Base-by-base conservation (phyloP, 1,284 basidiomycete genomes). In the Marasmius fiardii region DNA sequence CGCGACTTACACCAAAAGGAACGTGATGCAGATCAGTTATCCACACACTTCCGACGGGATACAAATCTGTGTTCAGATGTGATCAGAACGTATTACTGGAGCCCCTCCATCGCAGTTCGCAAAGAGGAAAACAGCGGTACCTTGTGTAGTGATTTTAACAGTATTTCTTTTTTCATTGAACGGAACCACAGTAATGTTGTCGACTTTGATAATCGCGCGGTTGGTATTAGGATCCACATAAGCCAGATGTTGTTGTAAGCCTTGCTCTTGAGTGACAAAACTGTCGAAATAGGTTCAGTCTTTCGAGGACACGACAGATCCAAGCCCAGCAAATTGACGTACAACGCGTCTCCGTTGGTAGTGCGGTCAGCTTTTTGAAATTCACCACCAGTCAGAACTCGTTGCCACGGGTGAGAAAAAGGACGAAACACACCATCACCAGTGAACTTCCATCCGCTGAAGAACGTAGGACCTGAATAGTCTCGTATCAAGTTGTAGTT, bases 121-220 rank as follows among this genome's bases (percentile, higher is more conserved):
- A 7, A 41, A n/a, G 14, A 1, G 16, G 16, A 4, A 18, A 18
- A 16, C 7, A 7, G 16, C 16, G n/a, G 4, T 16, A 41, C 39
- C 39, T 41, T 41, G 16, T 16, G 39, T 41, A 7, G 81, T 70
- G 56, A 92, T 82, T 44, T 86, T 81, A 23, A 92, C 79, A 1
- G 85, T 82, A 63, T 90, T 83, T 54, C 90, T 78, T 64, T 90
- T 90, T 45, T 86, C 65, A 58, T 84, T 82, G 62, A 75, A 85
- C 4, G 69, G 66, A 10, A 88, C 78, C 4, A 64, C 75, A 3
- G 82, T 74, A 21, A 78, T 79, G 64, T 90, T 88, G 69, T 90
- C 88, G 11, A 90, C 86, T 64, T 79, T 79, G 65, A 91, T 86
- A 64, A 92, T 82, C 1, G 87, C 88, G 57, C 85, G 74, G 23